These are phyloP conservation scores for Euphorbia pulcherrima DNA, from an alignment of 345 rosid genomes.

Conservation along the genomic window DNA sequence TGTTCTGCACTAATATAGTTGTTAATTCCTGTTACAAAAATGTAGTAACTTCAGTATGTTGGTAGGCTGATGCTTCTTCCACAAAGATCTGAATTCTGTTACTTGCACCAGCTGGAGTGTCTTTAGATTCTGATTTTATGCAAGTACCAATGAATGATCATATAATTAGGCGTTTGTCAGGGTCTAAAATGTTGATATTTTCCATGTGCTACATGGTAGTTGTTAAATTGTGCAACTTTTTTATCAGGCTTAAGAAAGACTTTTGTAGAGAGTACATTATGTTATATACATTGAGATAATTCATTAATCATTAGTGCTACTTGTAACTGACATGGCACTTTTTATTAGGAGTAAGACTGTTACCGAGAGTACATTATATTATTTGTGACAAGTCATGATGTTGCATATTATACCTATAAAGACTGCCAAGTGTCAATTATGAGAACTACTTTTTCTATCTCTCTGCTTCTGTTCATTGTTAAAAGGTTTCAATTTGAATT, in stretches of 20 bases:
- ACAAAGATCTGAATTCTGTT: neutral
- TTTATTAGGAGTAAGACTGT: neutral
- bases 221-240: neutral
- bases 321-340: no score
- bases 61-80: neutral
- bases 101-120: neutral
- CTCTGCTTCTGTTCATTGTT: no score
- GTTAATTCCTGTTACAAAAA: neutral
- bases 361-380: neutral
- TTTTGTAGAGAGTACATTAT: no score
- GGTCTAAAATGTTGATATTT: neutral
- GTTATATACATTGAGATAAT: no score
- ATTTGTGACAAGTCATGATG: neutral
- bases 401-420: neutral
- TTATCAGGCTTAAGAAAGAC: no score
- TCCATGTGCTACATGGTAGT: no score
- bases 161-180: neutral
- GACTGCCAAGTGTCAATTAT: no score
- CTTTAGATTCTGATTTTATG: slow-evolving; percentile 1
- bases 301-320: no score
- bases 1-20: neutral
- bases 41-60: neutral
- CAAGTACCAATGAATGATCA: neutral
- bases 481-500: no score
- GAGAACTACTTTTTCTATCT: neutral